phyloP scores from a whole-genome alignment of 306 rosid genomes.

The Calophaca sinica region DNA sequence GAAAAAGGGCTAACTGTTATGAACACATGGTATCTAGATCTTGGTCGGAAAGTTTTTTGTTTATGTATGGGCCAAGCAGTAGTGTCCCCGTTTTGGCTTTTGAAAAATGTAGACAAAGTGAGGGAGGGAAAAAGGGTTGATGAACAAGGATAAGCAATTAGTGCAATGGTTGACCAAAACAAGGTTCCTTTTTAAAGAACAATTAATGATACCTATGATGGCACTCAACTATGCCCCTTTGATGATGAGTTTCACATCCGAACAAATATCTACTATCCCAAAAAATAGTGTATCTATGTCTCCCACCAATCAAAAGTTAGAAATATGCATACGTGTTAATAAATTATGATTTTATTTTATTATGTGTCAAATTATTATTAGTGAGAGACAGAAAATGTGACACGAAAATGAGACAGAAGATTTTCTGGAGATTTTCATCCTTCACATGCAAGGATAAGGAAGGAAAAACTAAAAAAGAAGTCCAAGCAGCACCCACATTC shows the following conservation, averaged over 20 bases:
- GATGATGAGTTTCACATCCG: constrained; percentile 39
- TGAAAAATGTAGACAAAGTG: constrained; percentile 36
- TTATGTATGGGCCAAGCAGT: constrained; percentile 43
- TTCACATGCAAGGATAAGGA: constrained; percentile 53
- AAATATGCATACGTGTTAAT: too few species aligned
- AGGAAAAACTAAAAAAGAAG: neutral
- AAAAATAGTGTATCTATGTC: too few species aligned
- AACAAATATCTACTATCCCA: too few species aligned
- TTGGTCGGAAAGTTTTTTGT: constrained; percentile 45
- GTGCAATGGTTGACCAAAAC: constrained; percentile 61
- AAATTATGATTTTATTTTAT: too few species aligned
- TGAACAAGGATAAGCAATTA: constrained; percentile 51
- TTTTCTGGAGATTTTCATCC: too few species aligned
- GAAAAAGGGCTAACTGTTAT: neutral
- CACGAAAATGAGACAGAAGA: too few species aligned
- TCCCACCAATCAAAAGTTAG: too few species aligned
- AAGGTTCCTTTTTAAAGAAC: constrained; percentile 53
- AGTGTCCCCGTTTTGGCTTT: constrained; percentile 43
- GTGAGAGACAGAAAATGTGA: too few species aligned
- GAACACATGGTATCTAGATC: constrained; percentile 30
- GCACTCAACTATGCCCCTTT: constrained; percentile 55
- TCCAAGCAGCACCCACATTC: neutral
- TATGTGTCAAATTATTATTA: too few species aligned
- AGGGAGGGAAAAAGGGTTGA: constrained; percentile 7
- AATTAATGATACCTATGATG: constrained; percentile 49